Evolutionary conservation across 768 basidiomycete genomes (phyloP), one percentile per base, ranked within the genome.

Genomic region (Hortiboletus campestris): DNA sequence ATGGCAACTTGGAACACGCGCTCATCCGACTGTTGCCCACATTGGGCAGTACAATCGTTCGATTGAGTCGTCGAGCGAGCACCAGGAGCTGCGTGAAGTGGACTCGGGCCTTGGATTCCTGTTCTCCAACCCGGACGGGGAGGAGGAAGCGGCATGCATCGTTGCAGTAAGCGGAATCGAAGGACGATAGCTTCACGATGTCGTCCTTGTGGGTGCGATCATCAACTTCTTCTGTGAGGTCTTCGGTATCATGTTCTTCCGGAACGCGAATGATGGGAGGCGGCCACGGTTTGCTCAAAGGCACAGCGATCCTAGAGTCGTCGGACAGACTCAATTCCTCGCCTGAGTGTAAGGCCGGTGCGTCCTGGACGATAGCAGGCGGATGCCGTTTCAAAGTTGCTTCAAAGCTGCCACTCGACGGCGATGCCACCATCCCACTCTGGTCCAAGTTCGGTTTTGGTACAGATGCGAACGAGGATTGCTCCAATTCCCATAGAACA

Each of bases 21-120:
- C 81, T 79, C 34, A 85, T 73, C 36, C 81, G 76, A 45, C 80
- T 80, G 54, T 80, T 79, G 8, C 80, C 80, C 5, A 85, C 83
- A 55, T 83, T 82, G 3, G 85, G 85, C 6, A 87, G 74, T 28
- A 86, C 82, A 35, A 86, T 73, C 4, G 79, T 85, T 6, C 84
- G 77, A 59, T 81, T 77, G 29, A 85, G 75, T 7, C 60, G 65
- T 47, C 66, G 65, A 0, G 84, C 80, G n/a, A 86, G 78, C 4
- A 70, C 67, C 1, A 75, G 60, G 53, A 86, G 68, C 59, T 85
- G 81, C 29, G 72, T 62, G n/a, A 86, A 67, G 67, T 86, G 84
- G 9, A 77, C 64, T 19, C 80, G 76, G 1, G 82, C 80, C 57
- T 82, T 83, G 31, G 82, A 82, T 60, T 84, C 83, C 57, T 83